phyloP scores from a whole-genome alignment of 2,329 filamentous ascomycete species.

The Trichophaea hybrida region DNA sequence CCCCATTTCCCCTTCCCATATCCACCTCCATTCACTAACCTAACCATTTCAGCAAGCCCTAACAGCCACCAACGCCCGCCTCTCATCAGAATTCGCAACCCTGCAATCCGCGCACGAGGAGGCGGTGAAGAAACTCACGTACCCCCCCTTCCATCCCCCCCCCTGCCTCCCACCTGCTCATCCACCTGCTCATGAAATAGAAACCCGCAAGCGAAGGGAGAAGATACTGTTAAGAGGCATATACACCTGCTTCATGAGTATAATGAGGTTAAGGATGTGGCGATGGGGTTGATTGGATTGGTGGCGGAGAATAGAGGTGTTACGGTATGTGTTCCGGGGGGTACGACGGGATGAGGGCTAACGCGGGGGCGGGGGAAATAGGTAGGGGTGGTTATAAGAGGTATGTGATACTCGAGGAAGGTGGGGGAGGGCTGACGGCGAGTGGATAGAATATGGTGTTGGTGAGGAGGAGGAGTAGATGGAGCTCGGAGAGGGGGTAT shows the following conservation, averaged over 20 bases:
- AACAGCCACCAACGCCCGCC: constrained; percentile 36
- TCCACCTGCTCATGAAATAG: not conserved
- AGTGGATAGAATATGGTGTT: not conserved
- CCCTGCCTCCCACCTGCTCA: not conserved
- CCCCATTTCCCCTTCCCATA: not conserved
- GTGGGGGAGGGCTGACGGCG: not conserved
- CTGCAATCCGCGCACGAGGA: constrained; percentile 31
- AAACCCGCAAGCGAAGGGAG: constrained; percentile 28
- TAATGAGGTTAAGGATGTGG: constrained; percentile 57
- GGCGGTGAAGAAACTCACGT: constrained; percentile 29
- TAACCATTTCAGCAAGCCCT: constrained; percentile 30
- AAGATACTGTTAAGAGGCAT: constrained; percentile 46
- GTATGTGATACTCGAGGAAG: not conserved
- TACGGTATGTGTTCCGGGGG: constrained; percentile 35
- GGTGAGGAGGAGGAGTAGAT: not conserved
- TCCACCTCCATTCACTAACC: not conserved
- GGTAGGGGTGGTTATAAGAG: not conserved
- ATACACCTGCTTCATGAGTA: constrained; percentile 53
- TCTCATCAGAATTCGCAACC: constrained; percentile 34
- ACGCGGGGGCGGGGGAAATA: not conserved
- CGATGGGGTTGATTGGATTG: constrained; percentile 49
- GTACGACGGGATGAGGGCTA: constrained; percentile 10
- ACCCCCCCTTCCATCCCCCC: constrained; percentile 7
- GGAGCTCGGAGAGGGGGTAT: not conserved
- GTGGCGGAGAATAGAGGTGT: constrained; percentile 51